Percentiles rank a stretch among this genome's conserved stretches.
These are phyloP conservation scores for Suhomyces canberraensis DNA, from an alignment of 805 yeast genomes.

Conservation along the genomic window DNA sequence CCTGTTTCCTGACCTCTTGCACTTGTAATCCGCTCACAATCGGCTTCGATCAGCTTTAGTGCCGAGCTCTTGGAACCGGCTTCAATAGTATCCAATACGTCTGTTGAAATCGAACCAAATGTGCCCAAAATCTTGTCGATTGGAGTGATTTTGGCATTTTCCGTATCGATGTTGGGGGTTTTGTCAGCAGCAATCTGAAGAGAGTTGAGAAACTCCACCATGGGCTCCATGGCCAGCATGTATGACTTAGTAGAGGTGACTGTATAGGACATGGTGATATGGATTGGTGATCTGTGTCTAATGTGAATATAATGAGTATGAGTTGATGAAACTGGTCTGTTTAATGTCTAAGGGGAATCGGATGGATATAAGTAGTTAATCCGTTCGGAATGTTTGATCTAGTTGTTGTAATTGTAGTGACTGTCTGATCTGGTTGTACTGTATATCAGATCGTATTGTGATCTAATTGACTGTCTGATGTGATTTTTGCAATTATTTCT, in stretches of 20 bases:
- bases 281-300: too few relatives aligned
- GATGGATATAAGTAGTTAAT: background rate
- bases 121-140: slow-evolving; percentile 33
- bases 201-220: slow-evolving; percentile 48
- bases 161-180: slow-evolving; percentile 39
- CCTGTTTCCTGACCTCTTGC: slow-evolving; percentile 31
- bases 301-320: background rate
- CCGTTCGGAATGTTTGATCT: too few relatives aligned
- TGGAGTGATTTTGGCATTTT: slow-evolving; percentile 23
- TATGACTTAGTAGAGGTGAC: slow-evolving; percentile 69
- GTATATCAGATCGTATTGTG: too few relatives aligned
- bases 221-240: slow-evolving; percentile 73
- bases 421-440: too few relatives aligned
- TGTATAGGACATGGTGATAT: slow-evolving; percentile 33
- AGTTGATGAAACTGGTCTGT: background rate
- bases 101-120: slow-evolving; percentile 37
- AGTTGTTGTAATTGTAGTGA: too few relatives aligned
- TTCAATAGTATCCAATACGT: slow-evolving; percentile 18
- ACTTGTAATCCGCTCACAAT: slow-evolving; percentile 31
- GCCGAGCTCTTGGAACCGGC: slow-evolving; percentile 13
- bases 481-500: too few relatives aligned
- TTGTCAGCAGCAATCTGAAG: slow-evolving; percentile 14
- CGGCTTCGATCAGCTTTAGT: slow-evolving; percentile 22
- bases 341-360: slow-evolving; percentile 1
- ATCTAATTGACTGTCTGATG: too few relatives aligned